A percentile compares a stretch with the other conserved stretches of the same genome.
These are phyloP conservation scores for Elaeis guineensis DNA, from an alignment of 176 grass and related monocot genomes.

Conservation along the genomic window DNA sequence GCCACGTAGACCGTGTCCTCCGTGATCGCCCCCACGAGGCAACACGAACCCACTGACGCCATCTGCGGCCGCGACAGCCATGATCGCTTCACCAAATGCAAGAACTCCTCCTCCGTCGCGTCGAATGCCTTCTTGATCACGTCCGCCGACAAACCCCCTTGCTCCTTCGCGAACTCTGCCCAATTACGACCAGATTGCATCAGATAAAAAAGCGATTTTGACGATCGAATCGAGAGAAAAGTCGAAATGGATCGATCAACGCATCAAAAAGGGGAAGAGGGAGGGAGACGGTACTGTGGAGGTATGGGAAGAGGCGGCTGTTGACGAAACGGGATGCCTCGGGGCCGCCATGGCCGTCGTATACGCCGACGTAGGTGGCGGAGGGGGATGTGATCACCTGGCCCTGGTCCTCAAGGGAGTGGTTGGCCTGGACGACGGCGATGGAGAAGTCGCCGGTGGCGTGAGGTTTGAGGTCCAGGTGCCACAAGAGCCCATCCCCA, in stretches of 20 bases:
- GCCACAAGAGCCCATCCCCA: conserved; percentile 13
- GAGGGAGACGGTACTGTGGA: conserved; percentile 14
- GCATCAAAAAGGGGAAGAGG: not conserved
- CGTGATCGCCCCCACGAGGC: conserved; percentile 29
- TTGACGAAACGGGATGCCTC: conserved; percentile 31
- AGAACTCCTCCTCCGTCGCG: conserved; percentile 27
- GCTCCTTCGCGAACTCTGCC: conserved; percentile 19
- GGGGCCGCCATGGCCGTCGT: conserved; percentile 41
- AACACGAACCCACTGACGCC: conserved; percentile 26
- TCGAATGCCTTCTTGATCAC: conserved; percentile 32
- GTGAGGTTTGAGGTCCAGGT: conserved; percentile 25
- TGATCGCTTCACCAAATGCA: conserved; percentile 17
- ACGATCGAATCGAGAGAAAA: not conserved
- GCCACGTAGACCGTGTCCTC: conserved; percentile 31
- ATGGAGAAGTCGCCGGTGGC: conserved; percentile 34
- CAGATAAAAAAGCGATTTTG: conserved; percentile 1
- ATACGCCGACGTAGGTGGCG: conserved; percentile 35
- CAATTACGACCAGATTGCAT: not conserved
- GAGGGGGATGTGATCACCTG: conserved; percentile 24
- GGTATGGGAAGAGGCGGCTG: conserved; percentile 23
- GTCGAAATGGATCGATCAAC: no score
- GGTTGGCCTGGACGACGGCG: conserved; percentile 31
- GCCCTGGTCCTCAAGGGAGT: conserved; percentile 28
- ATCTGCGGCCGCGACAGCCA: conserved; percentile 10
- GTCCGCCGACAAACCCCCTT: conserved; percentile 1